Percentiles rank a stretch among this genome's conserved stretches.
phyloP scores from a whole-genome alignment of 495 filamentous ascomycete genomes.

The Geopyxis carbonaria region DNA sequence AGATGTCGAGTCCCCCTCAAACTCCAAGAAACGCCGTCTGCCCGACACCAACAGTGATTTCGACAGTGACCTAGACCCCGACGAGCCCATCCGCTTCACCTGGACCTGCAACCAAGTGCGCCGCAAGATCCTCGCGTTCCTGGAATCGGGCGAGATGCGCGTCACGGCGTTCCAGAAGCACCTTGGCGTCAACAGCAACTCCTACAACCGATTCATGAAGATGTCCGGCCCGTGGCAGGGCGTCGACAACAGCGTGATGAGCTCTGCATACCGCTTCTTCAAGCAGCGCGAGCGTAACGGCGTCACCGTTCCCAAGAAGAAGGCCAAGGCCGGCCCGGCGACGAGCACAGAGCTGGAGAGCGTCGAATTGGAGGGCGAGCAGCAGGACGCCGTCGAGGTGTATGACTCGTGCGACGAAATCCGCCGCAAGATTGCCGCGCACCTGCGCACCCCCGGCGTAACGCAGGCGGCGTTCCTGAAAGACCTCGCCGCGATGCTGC shows the following conservation, averaged over 20 bases:
- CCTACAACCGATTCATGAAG: constrained; percentile 26
- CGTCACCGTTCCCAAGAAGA: constrained; percentile 23
- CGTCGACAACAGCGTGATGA: constrained; percentile 17
- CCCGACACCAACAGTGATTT: not conserved
- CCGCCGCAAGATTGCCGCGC: constrained; percentile 34
- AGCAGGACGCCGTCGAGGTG: constrained; percentile 28
- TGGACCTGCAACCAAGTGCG: constrained; percentile 13
- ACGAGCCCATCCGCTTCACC: not conserved
- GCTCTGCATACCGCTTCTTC: constrained; percentile 29
- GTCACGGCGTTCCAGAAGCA: constrained; percentile 13
- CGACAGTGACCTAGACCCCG: not conserved
- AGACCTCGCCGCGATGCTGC: constrained; percentile 27
- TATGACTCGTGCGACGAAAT: constrained; percentile 41
- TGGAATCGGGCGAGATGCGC: constrained; percentile 17
- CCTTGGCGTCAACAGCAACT: constrained; percentile 13
- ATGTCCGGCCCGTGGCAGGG: constrained; percentile 19
- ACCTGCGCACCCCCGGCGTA: constrained; percentile 32
- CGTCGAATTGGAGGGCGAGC: constrained; percentile 31
- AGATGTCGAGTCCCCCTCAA: too few relatives aligned
- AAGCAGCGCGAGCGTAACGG: constrained; percentile 29
- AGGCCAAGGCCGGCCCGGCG: constrained; percentile 22
- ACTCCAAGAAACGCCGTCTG: too few relatives aligned
- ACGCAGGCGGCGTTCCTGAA: constrained; percentile 36
- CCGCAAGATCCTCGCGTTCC: constrained; percentile 8
- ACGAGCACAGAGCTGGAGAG: constrained; percentile 22